phyloP scores from a whole-genome alignment of 202 grass and related monocot genomes.

The Bolboschoenoplectus hybrid region DNA sequence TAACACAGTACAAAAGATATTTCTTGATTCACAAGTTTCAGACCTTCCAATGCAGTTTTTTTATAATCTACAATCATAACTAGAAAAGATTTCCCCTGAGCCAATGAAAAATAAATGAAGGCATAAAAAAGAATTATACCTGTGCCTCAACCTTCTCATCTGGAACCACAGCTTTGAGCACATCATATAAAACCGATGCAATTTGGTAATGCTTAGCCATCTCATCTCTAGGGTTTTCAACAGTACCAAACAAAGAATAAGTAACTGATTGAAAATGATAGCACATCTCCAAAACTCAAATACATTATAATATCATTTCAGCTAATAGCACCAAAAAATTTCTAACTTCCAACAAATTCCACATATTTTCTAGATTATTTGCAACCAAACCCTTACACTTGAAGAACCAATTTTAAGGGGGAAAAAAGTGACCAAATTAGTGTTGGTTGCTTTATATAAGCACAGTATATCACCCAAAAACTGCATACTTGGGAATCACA shows the following conservation, averaged over 20 bases:
- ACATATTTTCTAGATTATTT: not conserved
- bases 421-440: not conserved
- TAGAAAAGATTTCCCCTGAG: not conserved
- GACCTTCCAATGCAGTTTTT: not conserved
- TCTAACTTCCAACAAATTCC: not conserved
- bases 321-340: not conserved
- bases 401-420: not conserved
- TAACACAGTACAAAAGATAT: not conserved
- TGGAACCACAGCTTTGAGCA: conserved; percentile 65
- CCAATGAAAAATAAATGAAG: conserved; percentile 7
- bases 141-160: conserved; percentile 32
- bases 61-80: not conserved
- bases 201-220: conserved; percentile 74
- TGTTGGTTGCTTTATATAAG: not conserved
- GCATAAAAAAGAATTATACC: conserved; percentile 41
- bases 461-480: not conserved
- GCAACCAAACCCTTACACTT: not conserved
- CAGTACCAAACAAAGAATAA: conserved; percentile 33
- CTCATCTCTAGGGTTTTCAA: conserved; percentile 59
- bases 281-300: not conserved
- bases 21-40: not conserved
- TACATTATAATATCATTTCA: not conserved
- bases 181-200: conserved; percentile 78
- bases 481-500: not conserved
- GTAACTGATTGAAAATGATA: conserved; percentile 30